These are phyloP conservation scores for Cnidoscolus chayamansa DNA, from an alignment of 441 rosid genomes.

Conservation along the genomic window DNA sequence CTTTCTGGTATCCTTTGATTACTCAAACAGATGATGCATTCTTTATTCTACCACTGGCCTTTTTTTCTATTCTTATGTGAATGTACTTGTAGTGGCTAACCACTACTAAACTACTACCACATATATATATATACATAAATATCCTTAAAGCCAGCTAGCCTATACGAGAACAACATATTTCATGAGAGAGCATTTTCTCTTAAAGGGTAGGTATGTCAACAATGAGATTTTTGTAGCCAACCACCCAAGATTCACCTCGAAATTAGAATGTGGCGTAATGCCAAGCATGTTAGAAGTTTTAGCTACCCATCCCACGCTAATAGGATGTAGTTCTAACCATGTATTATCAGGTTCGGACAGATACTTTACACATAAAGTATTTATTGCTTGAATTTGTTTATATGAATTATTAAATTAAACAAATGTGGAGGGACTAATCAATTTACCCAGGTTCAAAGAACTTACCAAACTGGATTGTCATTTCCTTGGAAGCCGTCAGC, in stretches of 20 bases:
- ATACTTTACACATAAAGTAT: too few species aligned
- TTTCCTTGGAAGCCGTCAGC: constrained; percentile 52
- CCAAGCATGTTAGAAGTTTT: constrained; percentile 27
- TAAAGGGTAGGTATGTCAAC: not conserved
- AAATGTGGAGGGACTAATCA: not conserved
- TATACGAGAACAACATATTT: not conserved
- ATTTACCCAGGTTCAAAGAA: not conserved
- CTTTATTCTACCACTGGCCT: not conserved
- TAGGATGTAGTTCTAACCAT: too few species aligned
- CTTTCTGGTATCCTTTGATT: not conserved
- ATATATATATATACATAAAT: too few species aligned
- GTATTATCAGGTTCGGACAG: too few species aligned
- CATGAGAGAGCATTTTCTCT: not conserved
- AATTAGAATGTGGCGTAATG: constrained; percentile 8
- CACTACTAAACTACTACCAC: not conserved
- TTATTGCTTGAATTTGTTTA: too few species aligned
- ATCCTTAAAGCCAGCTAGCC: not conserved
- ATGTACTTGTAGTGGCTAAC: not conserved
- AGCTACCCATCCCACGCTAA: too few species aligned
- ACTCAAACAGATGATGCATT: not conserved
- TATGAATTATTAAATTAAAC: not conserved
- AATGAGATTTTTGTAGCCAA: constrained; percentile 8
- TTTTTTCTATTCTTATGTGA: not conserved
- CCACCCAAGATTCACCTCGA: constrained; percentile 15
- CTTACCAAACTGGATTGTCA: constrained; percentile 33